Base-by-base conservation (phyloP, 75 land plant species). In the Picea sitchensis region DNA sequence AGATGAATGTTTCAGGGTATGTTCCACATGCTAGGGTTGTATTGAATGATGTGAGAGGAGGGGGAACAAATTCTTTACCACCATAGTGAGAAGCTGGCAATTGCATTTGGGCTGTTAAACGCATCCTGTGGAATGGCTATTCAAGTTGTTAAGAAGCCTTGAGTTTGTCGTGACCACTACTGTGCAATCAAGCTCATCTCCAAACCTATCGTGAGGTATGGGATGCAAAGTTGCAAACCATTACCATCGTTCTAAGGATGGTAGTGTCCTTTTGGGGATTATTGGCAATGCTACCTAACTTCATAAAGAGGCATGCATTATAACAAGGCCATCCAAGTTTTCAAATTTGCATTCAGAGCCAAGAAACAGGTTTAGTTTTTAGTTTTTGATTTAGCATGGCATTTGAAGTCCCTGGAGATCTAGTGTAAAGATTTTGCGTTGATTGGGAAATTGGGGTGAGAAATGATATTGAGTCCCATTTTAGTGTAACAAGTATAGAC, bases 41-140 rank as follows among this genome's bases (percentile, higher is more conserved):
- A 21, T 23, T 56, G 13, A 21, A 47, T 20, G 64, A 58, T 56
- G 21, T 76, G 30, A 31, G 75, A 51, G 61, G 78, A 56, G 78
- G 56, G 54, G 56, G 20, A 36, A 61, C 20, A 15, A 61, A 20
- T 76, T 18, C 78, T 76, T 36, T 11, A 17, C 7, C 72, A 76
- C 18, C 78, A 76, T 54, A 54, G 71, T 54, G 78, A 76, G 78
- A 76, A 76, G 78, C 78, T 76, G 78, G 78, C 69, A 59, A 56
- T 76, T 54, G n/a, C 62, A 51, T 76, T 76, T 76, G 69, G 78
- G 30, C 20, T 76, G 65, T 15, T 76, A 21, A 76, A 61, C 17
- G 58, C 63, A 51, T 18, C 61, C 26, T 18, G 21, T 41, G 21
- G 63, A 20, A 58, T 14, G 15, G 64, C 78, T 17, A 23, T 76